phyloP scores from a whole-genome alignment of 192 early-diverging fungal genomes.

The Podila clonocystis region DNA sequence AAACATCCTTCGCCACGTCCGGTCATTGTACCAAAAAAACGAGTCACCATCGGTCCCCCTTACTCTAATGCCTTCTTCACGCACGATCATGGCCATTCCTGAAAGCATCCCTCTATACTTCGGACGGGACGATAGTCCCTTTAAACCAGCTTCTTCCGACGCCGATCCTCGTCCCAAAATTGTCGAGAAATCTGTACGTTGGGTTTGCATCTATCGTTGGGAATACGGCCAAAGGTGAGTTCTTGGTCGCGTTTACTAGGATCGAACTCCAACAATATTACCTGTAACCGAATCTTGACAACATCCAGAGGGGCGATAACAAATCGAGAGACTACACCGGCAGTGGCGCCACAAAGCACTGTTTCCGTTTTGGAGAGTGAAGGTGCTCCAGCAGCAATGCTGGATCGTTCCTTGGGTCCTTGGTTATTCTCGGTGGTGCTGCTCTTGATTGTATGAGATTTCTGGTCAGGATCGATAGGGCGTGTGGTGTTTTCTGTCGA shows the following conservation, averaged over 20 bases:
- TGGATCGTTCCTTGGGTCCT: background rate
- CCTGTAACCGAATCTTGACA: constrained; percentile 87
- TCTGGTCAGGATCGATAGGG: no score
- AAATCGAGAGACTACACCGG: constrained; percentile 70
- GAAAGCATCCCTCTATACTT: constrained; percentile 76
- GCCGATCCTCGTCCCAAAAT: constrained; percentile 8
- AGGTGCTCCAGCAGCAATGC: constrained; percentile 15
- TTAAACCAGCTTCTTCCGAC: background rate
- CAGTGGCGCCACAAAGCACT: constrained; percentile 38
- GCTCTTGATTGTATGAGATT: no score
- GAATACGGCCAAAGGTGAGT: background rate
- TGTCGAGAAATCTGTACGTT: constrained; percentile 28
- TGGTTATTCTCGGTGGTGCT: no score
- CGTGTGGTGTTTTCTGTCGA: no score
- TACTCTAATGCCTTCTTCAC: constrained; percentile 87
- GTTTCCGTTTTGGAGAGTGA: constrained; percentile 32
- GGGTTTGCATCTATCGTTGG: constrained; percentile 32
- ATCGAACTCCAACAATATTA: constrained; percentile 9
- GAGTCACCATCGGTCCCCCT: no score
- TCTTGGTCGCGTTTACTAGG: background rate
- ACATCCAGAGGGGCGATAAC: constrained; percentile 94
- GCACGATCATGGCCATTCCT: constrained; percentile 71
- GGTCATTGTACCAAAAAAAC: background rate
- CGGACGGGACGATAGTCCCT: background rate
- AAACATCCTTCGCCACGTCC: background rate